Evolutionary conservation across 2,329 filamentous ascomycete genomes (phyloP), one percentile per base, ranked within the genome.

Genomic region (Pseudonectria foliicola): DNA sequence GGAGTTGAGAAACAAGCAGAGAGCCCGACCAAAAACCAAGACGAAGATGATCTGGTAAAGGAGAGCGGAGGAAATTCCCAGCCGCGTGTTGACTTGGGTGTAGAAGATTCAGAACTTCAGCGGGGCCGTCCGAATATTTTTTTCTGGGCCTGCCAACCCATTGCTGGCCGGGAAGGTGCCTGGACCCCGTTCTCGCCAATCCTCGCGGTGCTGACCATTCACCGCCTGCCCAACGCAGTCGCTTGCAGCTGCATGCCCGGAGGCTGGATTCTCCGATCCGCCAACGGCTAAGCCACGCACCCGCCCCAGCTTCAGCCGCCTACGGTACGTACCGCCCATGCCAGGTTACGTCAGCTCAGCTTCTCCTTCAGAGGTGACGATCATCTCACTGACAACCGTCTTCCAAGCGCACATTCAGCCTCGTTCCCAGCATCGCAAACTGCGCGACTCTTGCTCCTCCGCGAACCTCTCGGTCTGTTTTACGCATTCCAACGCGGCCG

Each of bases 281-380:
- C 18, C 24, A 25, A 27, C 13, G 23, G 27, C 26, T 15, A 23
- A 31, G 33, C 31, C 29, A 34, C 26, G 13, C n/a, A 15, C 25
- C 35, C 38, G 39, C 37, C 38, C 32, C 41, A 41, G 36, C 40
- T 30, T 37, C 38, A 48, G 48, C 45, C 48, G 44, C 46, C 28
- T 29, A 27, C 25, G 13, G 14, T 33, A 25, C 15, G 18, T 15
- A 1, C 12, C 7, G 3, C 15, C 26, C 21, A 13, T 27, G n/a
- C 23, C 27, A 21, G 33, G 38, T 38, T 29, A 18, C 25, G 10
- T 23, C 18, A 4, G 26, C 15, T 18, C 11, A 11, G 13, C 16
- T 27, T 38, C 31, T 37, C 45, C 35, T 39, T 35, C 5, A 34
- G 39, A 32, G 41, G 38, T 37, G 29, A 21, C 13, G 34, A 28